Evolutionary conservation across 2,329 filamentous ascomycete genomes (phyloP).

Genomic region (Alternaria rosae): DNA sequence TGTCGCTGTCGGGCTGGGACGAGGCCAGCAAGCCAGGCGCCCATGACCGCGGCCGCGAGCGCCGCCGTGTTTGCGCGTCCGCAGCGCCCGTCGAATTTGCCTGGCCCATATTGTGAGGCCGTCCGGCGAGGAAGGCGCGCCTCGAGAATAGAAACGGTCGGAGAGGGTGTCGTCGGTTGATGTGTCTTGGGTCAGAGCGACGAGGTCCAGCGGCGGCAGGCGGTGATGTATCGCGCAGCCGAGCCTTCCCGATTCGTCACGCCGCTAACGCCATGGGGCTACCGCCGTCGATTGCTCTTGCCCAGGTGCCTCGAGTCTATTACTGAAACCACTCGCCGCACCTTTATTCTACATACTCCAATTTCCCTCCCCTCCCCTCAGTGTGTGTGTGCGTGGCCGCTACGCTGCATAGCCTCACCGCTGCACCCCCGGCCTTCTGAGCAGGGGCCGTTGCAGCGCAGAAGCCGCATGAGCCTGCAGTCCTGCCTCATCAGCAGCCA

Average conservation of each 20-base stretch:
- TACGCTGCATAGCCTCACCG: slow-evolving; percentile 11
- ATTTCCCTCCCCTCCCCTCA: not conserved
- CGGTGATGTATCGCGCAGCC: slow-evolving; percentile 22
- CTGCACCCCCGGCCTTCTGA: slow-evolving; percentile 3
- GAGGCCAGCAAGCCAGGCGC: slow-evolving; percentile 35
- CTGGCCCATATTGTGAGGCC: slow-evolving; percentile 49
- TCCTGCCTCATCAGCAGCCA: slow-evolving; percentile 22
- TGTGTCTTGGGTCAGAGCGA: slow-evolving; percentile 15
- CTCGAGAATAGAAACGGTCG: slow-evolving; percentile 11
- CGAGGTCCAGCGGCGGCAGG: slow-evolving; percentile 17
- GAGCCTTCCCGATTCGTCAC: slow-evolving; percentile 11
- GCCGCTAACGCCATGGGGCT: slow-evolving; percentile 8
- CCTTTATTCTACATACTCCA: slow-evolving; percentile 4
- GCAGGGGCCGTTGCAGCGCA: slow-evolving; percentile 7
- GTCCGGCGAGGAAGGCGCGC: slow-evolving; percentile 35
- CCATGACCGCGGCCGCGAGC: slow-evolving; percentile 45
- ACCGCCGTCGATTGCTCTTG: slow-evolving; percentile 3
- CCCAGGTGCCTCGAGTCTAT: slow-evolving; percentile 1
- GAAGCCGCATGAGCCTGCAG: slow-evolving; percentile 11
- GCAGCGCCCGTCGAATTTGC: slow-evolving; percentile 43
- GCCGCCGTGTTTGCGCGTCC: slow-evolving; percentile 34
- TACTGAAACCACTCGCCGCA: slow-evolving; percentile 9
- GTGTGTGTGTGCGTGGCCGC: not conserved
- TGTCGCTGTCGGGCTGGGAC: slow-evolving; percentile 24
- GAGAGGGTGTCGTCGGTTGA: slow-evolving; percentile 12